These are phyloP conservation scores for Rhodotorula glutinis DNA, from an alignment of 1,284 basidiomycete species.

Conservation along the genomic window DNA sequence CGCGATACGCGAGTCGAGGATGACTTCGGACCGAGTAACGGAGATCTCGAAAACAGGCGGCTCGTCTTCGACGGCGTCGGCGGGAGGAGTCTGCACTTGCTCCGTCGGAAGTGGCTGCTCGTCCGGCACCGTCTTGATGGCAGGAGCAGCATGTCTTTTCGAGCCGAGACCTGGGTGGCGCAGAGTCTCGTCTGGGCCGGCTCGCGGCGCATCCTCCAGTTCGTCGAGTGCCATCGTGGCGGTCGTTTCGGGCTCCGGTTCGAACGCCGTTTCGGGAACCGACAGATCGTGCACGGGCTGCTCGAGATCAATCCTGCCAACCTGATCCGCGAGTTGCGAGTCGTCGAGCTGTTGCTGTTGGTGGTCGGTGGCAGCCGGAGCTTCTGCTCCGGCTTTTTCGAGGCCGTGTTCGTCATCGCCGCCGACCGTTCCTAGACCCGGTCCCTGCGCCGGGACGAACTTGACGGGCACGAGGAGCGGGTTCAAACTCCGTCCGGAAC, in stretches of 20 bases:
- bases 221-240: conserved; percentile 27
- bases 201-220: conserved; percentile 3
- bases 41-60: conserved; percentile 27
- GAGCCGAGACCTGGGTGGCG: conserved; percentile 18
- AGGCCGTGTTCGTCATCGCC: conserved; percentile 26
- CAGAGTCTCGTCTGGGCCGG: background rate
- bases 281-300: background rate
- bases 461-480: conserved; percentile 37
- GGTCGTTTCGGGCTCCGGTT: conserved; percentile 12
- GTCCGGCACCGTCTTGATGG: background rate
- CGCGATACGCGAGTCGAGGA: background rate
- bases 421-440: conserved; percentile 17
- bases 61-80: background rate
- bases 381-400: conserved; percentile 19
- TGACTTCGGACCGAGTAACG: background rate
- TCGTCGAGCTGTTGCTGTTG: background rate
- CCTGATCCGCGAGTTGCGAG: conserved; percentile 14
- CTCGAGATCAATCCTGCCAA: conserved; percentile 10
- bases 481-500: background rate
- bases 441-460: conserved; percentile 27
- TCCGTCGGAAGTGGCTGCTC: too few species aligned
- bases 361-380: background rate
- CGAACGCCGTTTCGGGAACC: background rate
- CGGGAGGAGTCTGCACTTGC: background rate
- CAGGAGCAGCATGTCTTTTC: background rate